phyloP scores from a whole-genome alignment of 352 stramenopile species.

The Vaucheria bursata region DNA sequence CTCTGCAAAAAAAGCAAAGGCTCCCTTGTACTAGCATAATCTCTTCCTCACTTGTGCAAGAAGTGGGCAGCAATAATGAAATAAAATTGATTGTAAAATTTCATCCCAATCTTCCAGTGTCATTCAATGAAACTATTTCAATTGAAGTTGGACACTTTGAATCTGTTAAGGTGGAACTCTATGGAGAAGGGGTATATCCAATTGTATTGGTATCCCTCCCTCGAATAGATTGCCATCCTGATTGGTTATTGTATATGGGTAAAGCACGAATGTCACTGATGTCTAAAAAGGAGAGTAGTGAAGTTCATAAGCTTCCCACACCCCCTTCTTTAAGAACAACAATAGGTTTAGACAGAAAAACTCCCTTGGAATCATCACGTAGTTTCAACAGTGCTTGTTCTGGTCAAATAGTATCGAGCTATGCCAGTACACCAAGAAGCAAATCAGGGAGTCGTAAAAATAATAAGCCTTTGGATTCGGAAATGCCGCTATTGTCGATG shows the following conservation, averaged over 20 bases:
- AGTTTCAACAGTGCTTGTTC: background rate
- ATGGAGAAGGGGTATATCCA: constrained; percentile 75
- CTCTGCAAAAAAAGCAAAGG: background rate
- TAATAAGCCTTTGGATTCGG: too few relatives aligned
- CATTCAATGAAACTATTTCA: constrained; percentile 71
- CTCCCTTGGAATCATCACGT: background rate
- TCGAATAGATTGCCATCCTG: constrained; percentile 30
- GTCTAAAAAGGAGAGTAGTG: background rate
- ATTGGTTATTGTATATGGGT: constrained; percentile 38
- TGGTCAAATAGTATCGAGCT: background rate
- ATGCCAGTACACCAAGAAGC: background rate
- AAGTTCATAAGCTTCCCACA: background rate
- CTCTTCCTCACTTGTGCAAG: too few relatives aligned
- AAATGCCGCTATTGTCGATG: background rate
- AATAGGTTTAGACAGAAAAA: background rate
- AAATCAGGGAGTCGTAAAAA: background rate
- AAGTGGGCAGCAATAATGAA: background rate
- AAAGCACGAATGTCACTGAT: constrained; percentile 40
- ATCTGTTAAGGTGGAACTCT: constrained; percentile 63
- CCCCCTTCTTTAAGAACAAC: background rate
- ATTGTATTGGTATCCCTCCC: constrained; percentile 75
- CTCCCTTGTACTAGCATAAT: background rate
- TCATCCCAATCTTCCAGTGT: constrained; percentile 69
- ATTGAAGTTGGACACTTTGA: constrained; percentile 88
- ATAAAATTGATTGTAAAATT: constrained; percentile 64